Base-by-base conservation (phyloP, 2,329 filamentous ascomycete species). In the Venturiaceae sp. region DNA sequence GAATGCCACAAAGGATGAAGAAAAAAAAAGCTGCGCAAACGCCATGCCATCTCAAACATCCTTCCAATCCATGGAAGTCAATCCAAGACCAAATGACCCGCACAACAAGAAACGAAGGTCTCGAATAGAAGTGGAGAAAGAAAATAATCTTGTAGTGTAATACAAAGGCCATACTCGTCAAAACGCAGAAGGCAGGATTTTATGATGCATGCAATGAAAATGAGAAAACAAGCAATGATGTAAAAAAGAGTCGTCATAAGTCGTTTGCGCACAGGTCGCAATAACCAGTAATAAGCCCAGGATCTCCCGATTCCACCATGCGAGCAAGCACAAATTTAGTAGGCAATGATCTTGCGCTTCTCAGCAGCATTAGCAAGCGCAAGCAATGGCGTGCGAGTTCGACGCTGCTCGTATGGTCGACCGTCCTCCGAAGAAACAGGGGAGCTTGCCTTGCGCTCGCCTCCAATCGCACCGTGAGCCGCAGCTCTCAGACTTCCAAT, bases 311-410 rank as follows among this genome's bases (percentile, higher is more conserved):
- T n/a, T 53, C 30, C 32, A 53, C 52, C 32, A 11, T 30, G 23
- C 9, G 26, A 30, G 28, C 32, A 3, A 19, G 23, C 32, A 2
- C 8, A n/a, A 26, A 3, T n/a, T 30, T 36, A 58, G 34, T 54
- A 58, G 50, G 37, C 32, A 21, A 37, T 30, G 73, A 82, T 87
- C 80, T 90, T 95, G 73, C 91, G 88, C 83, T 95, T 96, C 78
- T 95, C 91, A 62, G 85, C 86, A 69, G 86, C 87, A 71, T 84
- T 92, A 64, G 88, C 92, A 64, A 96, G 81, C 64, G 96, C 87
- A 69, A 96, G 83, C 80, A 91, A 87, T 57, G 90, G 87, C 26
- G 52, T 39, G 65, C 87, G 88, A 78, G 87, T 92, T 74, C 90
- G 89, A 74, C 90, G 84, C 60, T 81, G 79, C 44, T 71, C 71